These are phyloP conservation scores for Clarireedia paspali DNA, from an alignment of 2,329 filamentous ascomycete genomes.

Conservation along the genomic window DNA sequence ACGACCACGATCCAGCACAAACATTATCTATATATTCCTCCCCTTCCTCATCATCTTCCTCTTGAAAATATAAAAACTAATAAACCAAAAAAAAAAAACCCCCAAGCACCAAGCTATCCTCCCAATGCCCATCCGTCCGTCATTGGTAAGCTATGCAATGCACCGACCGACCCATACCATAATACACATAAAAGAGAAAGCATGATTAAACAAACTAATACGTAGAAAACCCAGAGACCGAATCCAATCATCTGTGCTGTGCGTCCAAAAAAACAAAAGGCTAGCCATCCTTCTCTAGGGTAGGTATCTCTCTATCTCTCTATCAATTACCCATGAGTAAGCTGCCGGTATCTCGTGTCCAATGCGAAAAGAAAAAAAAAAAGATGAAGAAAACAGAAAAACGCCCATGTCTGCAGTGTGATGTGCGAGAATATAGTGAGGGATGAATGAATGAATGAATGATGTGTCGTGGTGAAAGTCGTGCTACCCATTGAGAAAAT, in stretches of 20 bases:
- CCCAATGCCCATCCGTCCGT: background rate
- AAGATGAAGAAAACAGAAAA: background rate
- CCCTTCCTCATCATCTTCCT: no score
- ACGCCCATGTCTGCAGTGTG: background rate
- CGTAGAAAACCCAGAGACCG: background rate
- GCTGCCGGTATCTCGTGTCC: background rate
- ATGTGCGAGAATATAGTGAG: background rate
- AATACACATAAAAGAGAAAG: background rate
- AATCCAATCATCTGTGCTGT: background rate
- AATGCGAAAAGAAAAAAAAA: background rate
- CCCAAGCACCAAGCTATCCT: slow-evolving; percentile 8
- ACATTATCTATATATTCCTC: no score
- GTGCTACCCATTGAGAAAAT: background rate
- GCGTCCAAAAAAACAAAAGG: background rate
- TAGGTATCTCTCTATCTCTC: background rate
- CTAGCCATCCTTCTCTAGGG: slow-evolving; percentile 9
- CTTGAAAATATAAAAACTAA: no score
- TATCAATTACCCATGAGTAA: background rate
- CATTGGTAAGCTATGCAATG: slow-evolving; percentile 8
- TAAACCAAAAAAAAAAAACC: background rate
- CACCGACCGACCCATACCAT: background rate
- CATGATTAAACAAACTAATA: no score
- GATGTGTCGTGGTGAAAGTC: background rate
- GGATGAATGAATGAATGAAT: background rate
- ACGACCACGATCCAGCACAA: no score